A percentile compares a stretch with the other conserved stretches of the same genome.
Evolutionary conservation across 2,329 filamentous ascomycete genomes (phyloP).

Genomic region (Diplodia seriata): DNA sequence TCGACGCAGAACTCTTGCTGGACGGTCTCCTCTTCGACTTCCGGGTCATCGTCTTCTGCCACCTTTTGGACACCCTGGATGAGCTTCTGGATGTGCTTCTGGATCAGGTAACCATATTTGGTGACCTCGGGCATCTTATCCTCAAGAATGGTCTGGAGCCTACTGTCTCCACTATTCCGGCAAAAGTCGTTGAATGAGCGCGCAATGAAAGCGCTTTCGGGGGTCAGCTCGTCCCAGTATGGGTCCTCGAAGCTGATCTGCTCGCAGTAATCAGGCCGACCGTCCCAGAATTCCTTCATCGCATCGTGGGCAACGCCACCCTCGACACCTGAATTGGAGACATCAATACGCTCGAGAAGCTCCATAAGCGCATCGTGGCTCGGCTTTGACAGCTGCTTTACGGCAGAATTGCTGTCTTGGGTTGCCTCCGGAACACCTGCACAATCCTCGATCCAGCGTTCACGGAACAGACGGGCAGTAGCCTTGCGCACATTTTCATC

Average conservation of each 20-base stretch:
- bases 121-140: slow-evolving; percentile 96
- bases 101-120: slow-evolving; percentile 83
- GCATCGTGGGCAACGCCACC: slow-evolving; percentile 90
- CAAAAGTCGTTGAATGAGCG: slow-evolving; percentile 96
- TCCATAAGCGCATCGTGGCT: slow-evolving; percentile 86
- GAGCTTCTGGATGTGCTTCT: slow-evolving; percentile 76
- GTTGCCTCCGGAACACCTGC: slow-evolving; percentile 70
- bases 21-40: slow-evolving; percentile 74
- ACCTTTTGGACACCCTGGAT: slow-evolving; percentile 68
- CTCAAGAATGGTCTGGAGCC: slow-evolving; percentile 77
- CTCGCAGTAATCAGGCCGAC: slow-evolving; percentile 81
- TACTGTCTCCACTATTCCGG: slow-evolving; percentile 73
- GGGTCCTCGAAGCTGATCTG: slow-evolving; percentile 73
- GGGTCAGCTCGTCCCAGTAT: slow-evolving; percentile 81
- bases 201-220: slow-evolving; percentile 87
- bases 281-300: slow-evolving; percentile 96
- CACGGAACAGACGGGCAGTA: slow-evolving; percentile 85
- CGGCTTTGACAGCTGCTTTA: slow-evolving; percentile 50
- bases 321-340: slow-evolving; percentile 87
- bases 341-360: slow-evolving; percentile 90
- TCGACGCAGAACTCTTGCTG: slow-evolving; percentile 96
- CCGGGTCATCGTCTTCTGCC: slow-evolving; percentile 58
- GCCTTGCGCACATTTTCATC: slow-evolving; percentile 95
- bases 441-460: slow-evolving; percentile 98
- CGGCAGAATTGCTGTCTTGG: slow-evolving; percentile 54